phyloP scores from a whole-genome alignment of 345 rosid genomes.

The Lagerstroemia speciosa region DNA sequence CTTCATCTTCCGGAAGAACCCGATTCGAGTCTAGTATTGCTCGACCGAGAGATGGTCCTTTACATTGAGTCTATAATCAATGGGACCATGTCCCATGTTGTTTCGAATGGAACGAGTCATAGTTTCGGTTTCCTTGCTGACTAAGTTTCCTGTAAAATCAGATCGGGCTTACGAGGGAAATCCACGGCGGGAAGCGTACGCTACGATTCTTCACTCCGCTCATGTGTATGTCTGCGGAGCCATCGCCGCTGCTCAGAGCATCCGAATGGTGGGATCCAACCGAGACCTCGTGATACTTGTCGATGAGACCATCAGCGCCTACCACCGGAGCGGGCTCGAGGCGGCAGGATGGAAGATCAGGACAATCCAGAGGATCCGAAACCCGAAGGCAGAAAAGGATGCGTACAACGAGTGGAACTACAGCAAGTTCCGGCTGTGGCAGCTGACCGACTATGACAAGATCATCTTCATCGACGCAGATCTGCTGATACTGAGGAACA shows the following conservation, averaged over 20 bases:
- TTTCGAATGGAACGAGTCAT: conserved; percentile 1
- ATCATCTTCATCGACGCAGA: conserved; percentile 92
- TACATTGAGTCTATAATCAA: too few relatives aligned
- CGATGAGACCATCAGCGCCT: conserved; percentile 60
- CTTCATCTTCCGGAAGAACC: neutral
- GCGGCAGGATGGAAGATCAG: conserved; percentile 91
- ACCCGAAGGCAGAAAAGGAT: conserved; percentile 92
- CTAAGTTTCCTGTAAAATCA: conserved; percentile 11
- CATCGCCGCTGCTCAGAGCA: conserved; percentile 85
- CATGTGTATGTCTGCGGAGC: conserved; percentile 90
- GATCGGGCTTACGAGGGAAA: conserved; percentile 48
- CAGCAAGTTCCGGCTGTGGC: conserved; percentile 95
- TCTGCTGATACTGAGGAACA: conserved; percentile 72
- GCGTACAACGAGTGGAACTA: conserved; percentile 98
- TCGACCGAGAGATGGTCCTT: too few relatives aligned
- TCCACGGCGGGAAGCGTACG: conserved; percentile 73
- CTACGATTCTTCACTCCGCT: conserved; percentile 91
- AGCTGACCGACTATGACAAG: conserved; percentile 86
- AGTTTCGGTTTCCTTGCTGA: neutral
- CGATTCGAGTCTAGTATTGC: too few relatives aligned
- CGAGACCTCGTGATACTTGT: conserved; percentile 90
- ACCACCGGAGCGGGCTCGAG: conserved; percentile 77
- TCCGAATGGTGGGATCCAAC: conserved; percentile 78
- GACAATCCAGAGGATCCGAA: conserved; percentile 76
- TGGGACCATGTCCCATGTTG: neutral